These are phyloP conservation scores for Peterozyma xylosa DNA, from an alignment of 805 yeast genomes.

Conservation along the genomic window DNA sequence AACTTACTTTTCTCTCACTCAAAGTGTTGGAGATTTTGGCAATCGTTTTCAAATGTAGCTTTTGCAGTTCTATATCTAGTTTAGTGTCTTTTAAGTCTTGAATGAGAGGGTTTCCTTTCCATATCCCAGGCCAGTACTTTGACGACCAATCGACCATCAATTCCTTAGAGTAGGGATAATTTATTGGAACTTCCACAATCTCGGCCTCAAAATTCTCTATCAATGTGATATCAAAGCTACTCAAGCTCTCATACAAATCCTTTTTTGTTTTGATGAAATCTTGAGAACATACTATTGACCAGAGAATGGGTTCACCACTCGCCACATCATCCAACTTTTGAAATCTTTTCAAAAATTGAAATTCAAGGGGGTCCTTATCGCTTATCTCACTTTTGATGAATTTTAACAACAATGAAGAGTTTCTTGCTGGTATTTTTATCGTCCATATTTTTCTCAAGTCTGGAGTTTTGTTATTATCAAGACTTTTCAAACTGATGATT, in stretches of 20 bases:
- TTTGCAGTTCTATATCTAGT: conserved; percentile 39
- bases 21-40: conserved; percentile 19
- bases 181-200: conserved; percentile 40
- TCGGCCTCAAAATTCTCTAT: not conserved
- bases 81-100: conserved; percentile 54
- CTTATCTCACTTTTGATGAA: conserved; percentile 16
- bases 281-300: conserved; percentile 6
- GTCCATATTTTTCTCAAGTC: conserved; percentile 32
- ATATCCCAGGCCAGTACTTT: conserved; percentile 77
- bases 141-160: conserved; percentile 57
- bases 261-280: not conserved
- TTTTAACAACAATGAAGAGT: conserved; percentile 19
- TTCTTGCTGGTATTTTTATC: conserved; percentile 29
- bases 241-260: not conserved
- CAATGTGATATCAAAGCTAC: not conserved
- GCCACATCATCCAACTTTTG: conserved; percentile 22
- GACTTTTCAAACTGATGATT: conserved; percentile 19
- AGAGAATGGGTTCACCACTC: not conserved
- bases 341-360: conserved; percentile 49
- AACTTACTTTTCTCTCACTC: conserved; percentile 12
- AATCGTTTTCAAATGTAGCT: conserved; percentile 20
- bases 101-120: conserved; percentile 88
- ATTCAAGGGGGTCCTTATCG: conserved; percentile 16
- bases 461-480: conserved; percentile 18
- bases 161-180: conserved; percentile 69